Evolutionary conservation across 768 basidiomycete species (phyloP), one percentile per base, ranked within the genome.

Genomic region (Boletus tylopilopsis): DNA sequence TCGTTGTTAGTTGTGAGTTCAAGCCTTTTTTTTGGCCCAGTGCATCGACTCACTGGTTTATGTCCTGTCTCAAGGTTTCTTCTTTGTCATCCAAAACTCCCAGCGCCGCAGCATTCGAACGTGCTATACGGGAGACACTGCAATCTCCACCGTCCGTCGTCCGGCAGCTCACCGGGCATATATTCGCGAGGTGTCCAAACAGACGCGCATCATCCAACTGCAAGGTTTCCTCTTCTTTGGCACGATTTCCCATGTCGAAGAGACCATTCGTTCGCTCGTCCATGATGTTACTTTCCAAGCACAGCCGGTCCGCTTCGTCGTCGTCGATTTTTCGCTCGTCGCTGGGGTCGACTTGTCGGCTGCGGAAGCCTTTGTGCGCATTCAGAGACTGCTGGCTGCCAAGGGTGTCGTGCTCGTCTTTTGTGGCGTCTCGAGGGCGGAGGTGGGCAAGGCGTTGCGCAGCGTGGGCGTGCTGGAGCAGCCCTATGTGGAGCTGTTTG

Each of bases 51-150:
- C 39, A 53, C 50, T 25, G 6, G 12, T 22, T 18, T 23, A 2
- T 16, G 24, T 21, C 34, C 8, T 34, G 0, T 22, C 30, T 35
- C 34, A 90, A n/a, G 90, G 87, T 60, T 76, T 97, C 68, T 96
- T 95, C 73, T 99, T 99, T 62, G 95, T 99, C n/a, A 77, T 98
- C 2, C 91, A 95, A 61, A 95, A 90, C 51, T 96, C 94, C 0
- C 87, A 86, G 58, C 69, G 90, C 15, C 71, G 80, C 38, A 91
- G 92, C 55, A 93, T 99, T 52, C 82, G 95, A 9, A 79, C 85
- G 0, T 76, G 92, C 32, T 84, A 90, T 64, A 85, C 85, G 3
- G 94, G 94, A 1, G 84, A 90, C 43, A 79, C 84, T 0, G 86
- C 87, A 0, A 82, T 92, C 66, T 96, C 94, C 2, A 91, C 94